These are phyloP conservation scores for Talaromyces borbonicus DNA, from an alignment of 495 filamentous ascomycete species.

Conservation along the genomic window DNA sequence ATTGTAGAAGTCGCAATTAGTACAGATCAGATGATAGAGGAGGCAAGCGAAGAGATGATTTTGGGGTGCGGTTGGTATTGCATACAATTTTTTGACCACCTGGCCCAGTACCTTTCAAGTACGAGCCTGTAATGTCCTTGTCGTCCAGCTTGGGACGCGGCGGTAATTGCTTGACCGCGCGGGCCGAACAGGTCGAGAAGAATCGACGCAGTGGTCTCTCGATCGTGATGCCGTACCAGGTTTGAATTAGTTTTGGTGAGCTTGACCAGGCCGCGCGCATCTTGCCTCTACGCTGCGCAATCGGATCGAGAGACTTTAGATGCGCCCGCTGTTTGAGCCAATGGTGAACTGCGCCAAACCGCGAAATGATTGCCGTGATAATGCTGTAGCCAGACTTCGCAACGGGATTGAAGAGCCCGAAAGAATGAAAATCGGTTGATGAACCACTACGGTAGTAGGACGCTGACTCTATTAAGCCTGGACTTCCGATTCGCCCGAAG, in stretches of 20 bases:
- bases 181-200: slow-evolving; percentile 20
- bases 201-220: neutral
- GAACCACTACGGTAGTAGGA: no score
- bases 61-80: no score
- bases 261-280: neutral
- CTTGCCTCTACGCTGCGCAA: no score
- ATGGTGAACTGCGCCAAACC: no score
- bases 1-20: neutral
- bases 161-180: slow-evolving; percentile 51
- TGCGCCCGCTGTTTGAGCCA: no score
- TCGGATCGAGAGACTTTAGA: no score
- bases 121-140: slow-evolving; percentile 68
- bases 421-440: no score
- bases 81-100: slow-evolving; percentile 85
- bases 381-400: no score
- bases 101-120: slow-evolving; percentile 85
- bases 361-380: no score
- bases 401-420: no score
- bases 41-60: neutral
- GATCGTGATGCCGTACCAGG: neutral
- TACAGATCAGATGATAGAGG: neutral
- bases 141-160: slow-evolving; percentile 67
- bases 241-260: neutral
- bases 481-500: no score
- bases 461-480: no score